phyloP scores from a whole-genome alignment of 306 rosid species.

The Castanopsis chinensis region DNA sequence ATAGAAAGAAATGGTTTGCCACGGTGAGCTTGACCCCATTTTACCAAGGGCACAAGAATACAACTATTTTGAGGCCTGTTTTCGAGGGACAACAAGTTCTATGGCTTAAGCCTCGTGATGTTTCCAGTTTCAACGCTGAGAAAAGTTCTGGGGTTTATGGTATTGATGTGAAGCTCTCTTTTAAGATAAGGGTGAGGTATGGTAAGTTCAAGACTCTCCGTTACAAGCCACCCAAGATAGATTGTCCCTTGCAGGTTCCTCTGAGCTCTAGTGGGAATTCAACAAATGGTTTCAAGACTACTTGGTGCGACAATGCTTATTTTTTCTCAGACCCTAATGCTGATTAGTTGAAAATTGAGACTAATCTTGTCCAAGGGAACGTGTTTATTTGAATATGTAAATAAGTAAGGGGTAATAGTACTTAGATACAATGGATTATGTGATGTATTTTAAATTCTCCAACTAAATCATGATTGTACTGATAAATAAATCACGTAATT shows the following conservation, averaged over 20 bases:
- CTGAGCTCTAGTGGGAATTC: conserved; percentile 23
- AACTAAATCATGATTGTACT: no score
- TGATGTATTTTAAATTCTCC: no score
- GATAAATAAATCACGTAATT: no score
- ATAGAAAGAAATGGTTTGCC: conserved; percentile 36
- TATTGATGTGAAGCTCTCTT: conserved; percentile 54
- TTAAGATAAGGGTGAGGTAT: conserved; percentile 53
- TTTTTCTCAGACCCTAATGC: background rate
- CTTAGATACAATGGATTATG: no score
- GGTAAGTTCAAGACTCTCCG: conserved; percentile 40
- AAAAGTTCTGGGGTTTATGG: conserved; percentile 32
- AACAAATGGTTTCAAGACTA: conserved; percentile 27
- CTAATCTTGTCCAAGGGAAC: background rate
- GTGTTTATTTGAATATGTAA: no score
- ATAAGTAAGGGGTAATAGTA: no score
- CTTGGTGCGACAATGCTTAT: conserved; percentile 34
- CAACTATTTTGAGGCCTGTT: conserved; percentile 20
- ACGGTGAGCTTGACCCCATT: conserved; percentile 18
- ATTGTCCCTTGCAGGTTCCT: conserved; percentile 55
- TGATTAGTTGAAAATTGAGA: background rate
- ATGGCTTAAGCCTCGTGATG: conserved; percentile 8
- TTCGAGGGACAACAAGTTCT: conserved; percentile 45
- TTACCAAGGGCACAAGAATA: conserved; percentile 68
- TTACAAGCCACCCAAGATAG: conserved; percentile 44
- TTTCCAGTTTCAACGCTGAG: conserved; percentile 31